Conservation (phyloP, 2,329 filamentous ascomycete species). For the Cladosporium sp. region DNA sequence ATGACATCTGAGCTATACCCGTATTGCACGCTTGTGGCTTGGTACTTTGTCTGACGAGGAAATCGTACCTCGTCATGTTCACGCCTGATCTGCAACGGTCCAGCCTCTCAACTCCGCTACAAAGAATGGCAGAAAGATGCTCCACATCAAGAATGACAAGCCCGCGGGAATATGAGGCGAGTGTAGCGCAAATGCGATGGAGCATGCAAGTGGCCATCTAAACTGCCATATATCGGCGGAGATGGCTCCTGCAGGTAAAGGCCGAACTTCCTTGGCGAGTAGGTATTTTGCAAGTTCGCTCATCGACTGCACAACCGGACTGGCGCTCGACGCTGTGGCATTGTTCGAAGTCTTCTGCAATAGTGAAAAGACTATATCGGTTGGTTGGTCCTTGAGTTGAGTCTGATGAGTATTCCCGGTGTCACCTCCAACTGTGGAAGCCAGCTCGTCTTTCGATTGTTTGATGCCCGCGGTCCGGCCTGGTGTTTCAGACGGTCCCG, state of each 20-base stretch:
- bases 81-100: background rate
- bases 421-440: background rate
- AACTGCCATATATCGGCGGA: background rate
- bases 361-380: background rate
- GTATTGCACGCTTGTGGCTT: background rate
- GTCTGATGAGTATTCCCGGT: too few species aligned
- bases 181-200: background rate
- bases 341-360: background rate
- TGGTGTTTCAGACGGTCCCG: background rate
- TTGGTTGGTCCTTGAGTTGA: background rate
- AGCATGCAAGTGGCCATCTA: conserved; percentile 4
- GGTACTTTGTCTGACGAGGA: too few species aligned
- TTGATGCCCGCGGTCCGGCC: background rate
- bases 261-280: background rate
- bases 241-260: background rate
- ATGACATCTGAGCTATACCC: background rate
- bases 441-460: background rate
- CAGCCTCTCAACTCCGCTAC: conserved; percentile 2
- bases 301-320: background rate
- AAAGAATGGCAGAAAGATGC: background rate
- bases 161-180: background rate
- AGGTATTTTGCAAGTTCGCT: background rate
- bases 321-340: background rate
- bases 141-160: background rate
- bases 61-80: background rate